Percentiles rank a stretch among this genome's conserved stretches.
Evolutionary conservation across 495 filamentous ascomycete genomes (phyloP).

Genomic region (Penicillium subrubescens): DNA sequence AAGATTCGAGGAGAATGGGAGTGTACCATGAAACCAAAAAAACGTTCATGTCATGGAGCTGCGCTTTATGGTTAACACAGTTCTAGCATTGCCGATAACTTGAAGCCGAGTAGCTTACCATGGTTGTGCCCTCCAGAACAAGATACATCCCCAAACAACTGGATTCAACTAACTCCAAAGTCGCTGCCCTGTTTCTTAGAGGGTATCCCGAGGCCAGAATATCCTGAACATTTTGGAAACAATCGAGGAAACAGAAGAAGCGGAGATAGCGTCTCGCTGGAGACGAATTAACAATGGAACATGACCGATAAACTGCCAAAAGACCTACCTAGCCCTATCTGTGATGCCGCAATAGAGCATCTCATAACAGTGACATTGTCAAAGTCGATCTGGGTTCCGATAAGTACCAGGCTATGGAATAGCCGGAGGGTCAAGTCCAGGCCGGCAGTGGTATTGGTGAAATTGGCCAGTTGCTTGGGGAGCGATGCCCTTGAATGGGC

Average conservation of each 20-base stretch:
- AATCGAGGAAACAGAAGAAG: constrained; percentile 19
- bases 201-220: neutral
- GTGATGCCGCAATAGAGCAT: constrained; percentile 19
- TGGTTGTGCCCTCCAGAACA: constrained; percentile 15
- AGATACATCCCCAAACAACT: constrained; percentile 20
- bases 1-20: constrained; percentile 16
- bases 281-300: constrained; percentile 1
- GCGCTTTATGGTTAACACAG: neutral
- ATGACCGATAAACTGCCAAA: neutral
- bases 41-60: constrained; percentile 24
- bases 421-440: constrained; percentile 21
- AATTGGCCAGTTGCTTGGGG: constrained; percentile 18
- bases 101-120: constrained; percentile 7
- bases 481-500: constrained; percentile 8
- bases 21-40: constrained; percentile 17
- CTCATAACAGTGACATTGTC: constrained; percentile 6
- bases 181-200: neutral
- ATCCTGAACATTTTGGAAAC: constrained; percentile 17
- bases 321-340: constrained; percentile 17
- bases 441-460: constrained; percentile 21
- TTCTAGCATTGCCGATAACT: neutral
- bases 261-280: constrained; percentile 19
- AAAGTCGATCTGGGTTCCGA: constrained; percentile 7
- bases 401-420: constrained; percentile 13
- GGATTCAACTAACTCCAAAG: constrained; percentile 14